A percentile compares a stretch with the other conserved stretches of the same genome.
These are phyloP conservation scores for Elongisporangium undulatum DNA, from an alignment of 352 stramenopile species.

Conservation along the genomic window DNA sequence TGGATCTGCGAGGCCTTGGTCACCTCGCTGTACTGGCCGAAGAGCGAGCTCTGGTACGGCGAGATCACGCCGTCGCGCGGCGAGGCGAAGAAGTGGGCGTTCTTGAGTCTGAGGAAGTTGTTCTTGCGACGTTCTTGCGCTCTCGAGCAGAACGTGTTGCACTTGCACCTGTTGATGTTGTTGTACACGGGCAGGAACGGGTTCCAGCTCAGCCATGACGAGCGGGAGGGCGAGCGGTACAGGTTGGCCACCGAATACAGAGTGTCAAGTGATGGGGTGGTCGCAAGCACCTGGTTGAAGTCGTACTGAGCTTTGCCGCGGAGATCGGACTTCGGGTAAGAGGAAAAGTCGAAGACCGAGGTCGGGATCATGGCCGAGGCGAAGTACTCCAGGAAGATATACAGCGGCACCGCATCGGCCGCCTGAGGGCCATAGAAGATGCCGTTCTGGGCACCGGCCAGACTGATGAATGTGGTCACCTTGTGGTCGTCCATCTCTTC, in stretches of 20 bases:
- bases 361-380: no score
- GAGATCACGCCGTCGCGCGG: constrained; percentile 18
- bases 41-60: constrained; percentile 23
- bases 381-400: constrained; percentile 15
- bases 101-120: constrained; percentile 22
- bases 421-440: constrained; percentile 26
- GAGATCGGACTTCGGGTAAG: constrained; percentile 5
- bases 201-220: constrained; percentile 20
- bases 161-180: constrained; percentile 16
- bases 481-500: constrained; percentile 28
- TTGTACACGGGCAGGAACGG: constrained; percentile 31
- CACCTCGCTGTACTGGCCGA: constrained; percentile 17
- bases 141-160: background rate
- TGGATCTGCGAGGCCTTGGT: constrained; percentile 12
- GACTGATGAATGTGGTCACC: constrained; percentile 21
- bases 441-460: constrained; percentile 21
- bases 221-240: constrained; percentile 17
- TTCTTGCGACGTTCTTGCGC: constrained; percentile 12
- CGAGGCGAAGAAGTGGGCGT: constrained; percentile 25
- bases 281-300: constrained; percentile 20
- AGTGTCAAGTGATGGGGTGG: constrained; percentile 19
- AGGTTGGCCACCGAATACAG: constrained; percentile 40
- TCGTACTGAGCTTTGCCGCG: constrained; percentile 29
- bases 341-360: no score
- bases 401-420: constrained; percentile 9